Conservation (phyloP, 768 basidiomycete genomes). For the Lactarius vividus region DNA sequence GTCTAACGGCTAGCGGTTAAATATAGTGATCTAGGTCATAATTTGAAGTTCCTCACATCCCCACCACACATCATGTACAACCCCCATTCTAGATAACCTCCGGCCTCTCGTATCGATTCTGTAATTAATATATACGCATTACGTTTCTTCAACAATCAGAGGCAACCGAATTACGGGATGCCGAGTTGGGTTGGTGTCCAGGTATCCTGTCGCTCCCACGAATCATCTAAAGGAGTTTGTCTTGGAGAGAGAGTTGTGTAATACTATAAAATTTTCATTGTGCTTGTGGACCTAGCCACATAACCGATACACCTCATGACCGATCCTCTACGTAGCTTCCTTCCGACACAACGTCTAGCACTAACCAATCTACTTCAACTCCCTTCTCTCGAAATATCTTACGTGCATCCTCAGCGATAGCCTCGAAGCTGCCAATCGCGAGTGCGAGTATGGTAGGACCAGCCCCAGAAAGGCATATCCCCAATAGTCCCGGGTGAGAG, state of each 20-base stretch:
- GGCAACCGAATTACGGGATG: too few relatives aligned
- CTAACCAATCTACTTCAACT: conserved; percentile 87
- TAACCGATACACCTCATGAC: conserved; percentile 4
- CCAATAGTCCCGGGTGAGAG: conserved; percentile 91
- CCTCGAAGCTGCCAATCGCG: conserved; percentile 79
- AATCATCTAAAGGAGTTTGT: background rate
- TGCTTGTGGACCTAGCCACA: background rate
- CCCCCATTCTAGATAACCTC: conserved; percentile 9
- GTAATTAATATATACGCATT: background rate
- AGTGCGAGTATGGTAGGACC: conserved; percentile 97
- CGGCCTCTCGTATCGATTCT: background rate
- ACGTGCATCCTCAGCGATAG: conserved; percentile 79
- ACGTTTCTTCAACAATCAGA: background rate
- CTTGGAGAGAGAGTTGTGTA: background rate
- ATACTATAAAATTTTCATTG: background rate
- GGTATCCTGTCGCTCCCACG: background rate
- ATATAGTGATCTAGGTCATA: background rate
- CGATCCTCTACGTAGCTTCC: conserved; percentile 37
- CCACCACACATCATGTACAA: conserved; percentile 9
- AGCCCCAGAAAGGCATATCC: conserved; percentile 96
- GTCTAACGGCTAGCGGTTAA: conserved; percentile 62
- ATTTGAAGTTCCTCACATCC: background rate
- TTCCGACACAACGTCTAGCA: conserved; percentile 61
- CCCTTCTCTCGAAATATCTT: conserved; percentile 66
- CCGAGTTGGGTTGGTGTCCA: background rate